A percentile compares a stretch with the other conserved stretches of the same genome.
These are phyloP conservation scores for Macrolepiota fuliginosa DNA, from an alignment of 768 basidiomycete genomes.

Conservation along the genomic window DNA sequence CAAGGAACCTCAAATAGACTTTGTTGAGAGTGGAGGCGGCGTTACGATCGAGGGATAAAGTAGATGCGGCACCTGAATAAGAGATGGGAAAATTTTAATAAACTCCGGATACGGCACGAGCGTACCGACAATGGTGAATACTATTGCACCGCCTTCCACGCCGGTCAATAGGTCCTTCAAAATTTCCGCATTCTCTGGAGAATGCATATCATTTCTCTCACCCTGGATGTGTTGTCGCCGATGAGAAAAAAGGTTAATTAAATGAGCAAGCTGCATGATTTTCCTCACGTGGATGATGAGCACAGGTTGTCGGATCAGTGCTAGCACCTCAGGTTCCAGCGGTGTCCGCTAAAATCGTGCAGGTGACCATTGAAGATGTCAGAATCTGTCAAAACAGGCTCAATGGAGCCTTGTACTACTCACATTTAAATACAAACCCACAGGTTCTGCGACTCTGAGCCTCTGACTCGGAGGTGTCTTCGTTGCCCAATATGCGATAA, in stretches of 20 bases:
- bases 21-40: constrained; percentile 63
- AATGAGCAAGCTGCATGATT: neutral
- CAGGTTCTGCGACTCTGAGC: constrained; percentile 47
- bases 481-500: constrained; percentile 65
- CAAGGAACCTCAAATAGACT: constrained; percentile 60
- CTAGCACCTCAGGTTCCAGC: constrained; percentile 44
- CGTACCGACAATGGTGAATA: constrained; percentile 64
- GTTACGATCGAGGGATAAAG: constrained; percentile 52
- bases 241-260: neutral
- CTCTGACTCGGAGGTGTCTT: constrained; percentile 53
- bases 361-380: neutral
- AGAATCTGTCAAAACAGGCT: neutral
- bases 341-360: constrained; percentile 47
- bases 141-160: constrained; percentile 43
- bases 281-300: constrained; percentile 63
- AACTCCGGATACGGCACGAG: neutral
- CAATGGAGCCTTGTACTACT: constrained; percentile 19
- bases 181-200: constrained; percentile 54
- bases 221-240: constrained; percentile 39
- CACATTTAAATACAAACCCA: constrained; percentile 62
- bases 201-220: constrained; percentile 52
- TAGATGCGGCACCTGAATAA: constrained; percentile 49
- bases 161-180: constrained; percentile 48
- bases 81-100: neutral
- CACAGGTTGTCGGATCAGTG: constrained; percentile 58